A percentile compares a stretch with the other conserved stretches of the same genome.
Evolutionary conservation across 345 rosid species (phyloP).

Genomic region (Acer negundo): DNA sequence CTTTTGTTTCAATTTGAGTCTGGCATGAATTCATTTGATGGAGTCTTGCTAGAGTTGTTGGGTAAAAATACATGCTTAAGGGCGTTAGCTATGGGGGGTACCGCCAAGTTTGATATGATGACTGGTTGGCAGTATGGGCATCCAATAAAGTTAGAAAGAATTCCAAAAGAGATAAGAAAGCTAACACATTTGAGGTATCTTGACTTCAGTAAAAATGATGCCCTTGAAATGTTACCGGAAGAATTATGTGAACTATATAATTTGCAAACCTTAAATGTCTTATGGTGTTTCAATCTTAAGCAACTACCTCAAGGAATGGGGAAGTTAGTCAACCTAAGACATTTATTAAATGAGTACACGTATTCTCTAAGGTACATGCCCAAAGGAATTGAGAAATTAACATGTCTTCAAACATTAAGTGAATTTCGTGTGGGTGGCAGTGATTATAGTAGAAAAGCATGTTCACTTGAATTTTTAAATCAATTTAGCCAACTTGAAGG

Average conservation of each 20-base stretch:
- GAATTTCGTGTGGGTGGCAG: neutral
- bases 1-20: neutral
- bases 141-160: neutral
- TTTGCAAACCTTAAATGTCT: neutral
- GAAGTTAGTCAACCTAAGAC: neutral
- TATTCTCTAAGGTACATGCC: neutral
- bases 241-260: too few relatives aligned
- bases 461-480: neutral
- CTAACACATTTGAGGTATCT: too few relatives aligned
- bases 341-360: neutral
- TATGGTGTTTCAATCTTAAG: fast-evolving
- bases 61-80: neutral
- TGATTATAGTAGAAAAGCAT: neutral
- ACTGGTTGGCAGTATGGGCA: fast-evolving
- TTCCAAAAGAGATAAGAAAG: neutral
- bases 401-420: neutral
- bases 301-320: neutral
- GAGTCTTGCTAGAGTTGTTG: neutral
- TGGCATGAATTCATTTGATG: neutral
- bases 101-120: neutral
- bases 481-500: neutral
- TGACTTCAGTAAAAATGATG: too few relatives aligned
- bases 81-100: neutral
- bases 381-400: neutral
- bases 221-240: neutral